These are phyloP conservation scores for Aphanomyces invadans DNA, from an alignment of 352 stramenopile species.

Conservation along the genomic window DNA sequence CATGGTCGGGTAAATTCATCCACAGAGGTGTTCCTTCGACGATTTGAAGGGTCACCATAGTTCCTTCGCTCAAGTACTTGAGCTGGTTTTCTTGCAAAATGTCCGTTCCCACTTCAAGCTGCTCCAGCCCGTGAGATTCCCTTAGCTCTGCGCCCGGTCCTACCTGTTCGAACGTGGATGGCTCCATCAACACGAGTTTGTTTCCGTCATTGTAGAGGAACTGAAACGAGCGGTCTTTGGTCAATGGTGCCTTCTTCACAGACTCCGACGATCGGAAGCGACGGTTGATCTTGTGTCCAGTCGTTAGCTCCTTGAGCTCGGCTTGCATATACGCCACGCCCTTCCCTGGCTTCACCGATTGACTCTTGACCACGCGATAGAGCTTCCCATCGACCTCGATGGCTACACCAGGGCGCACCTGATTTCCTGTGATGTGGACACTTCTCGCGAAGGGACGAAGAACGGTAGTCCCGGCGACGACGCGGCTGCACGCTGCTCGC, in stretches of 20 bases:
- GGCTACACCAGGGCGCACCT: conserved; percentile 72
- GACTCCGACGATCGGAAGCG: conserved; percentile 75
- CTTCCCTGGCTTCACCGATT: conserved; percentile 81
- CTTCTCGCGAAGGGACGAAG: not conserved
- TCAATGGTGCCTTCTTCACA: conserved; percentile 68
- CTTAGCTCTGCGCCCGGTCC: not conserved
- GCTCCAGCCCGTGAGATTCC: not conserved
- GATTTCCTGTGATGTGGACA: conserved; percentile 40
- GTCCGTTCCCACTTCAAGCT: conserved; percentile 66
- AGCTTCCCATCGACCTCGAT: conserved; percentile 77
- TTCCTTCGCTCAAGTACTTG: conserved; percentile 69
- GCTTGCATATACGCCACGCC: conserved; percentile 73
- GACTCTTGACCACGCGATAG: conserved; percentile 76
- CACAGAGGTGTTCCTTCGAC: conserved; percentile 75
- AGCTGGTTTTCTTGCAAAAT: conserved; percentile 68
- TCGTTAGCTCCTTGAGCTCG: conserved; percentile 84
- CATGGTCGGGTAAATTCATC: conserved; percentile 79
- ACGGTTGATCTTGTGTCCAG: conserved; percentile 70
- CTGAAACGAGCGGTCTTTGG: conserved; percentile 65
- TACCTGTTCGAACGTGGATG: conserved; percentile 73
- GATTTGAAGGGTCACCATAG: conserved; percentile 76
- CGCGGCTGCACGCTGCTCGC: not conserved
- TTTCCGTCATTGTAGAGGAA: conserved; percentile 73
- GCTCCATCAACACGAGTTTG: conserved; percentile 81
- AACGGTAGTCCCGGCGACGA: not conserved